Conservation (phyloP, 768 basidiomycete species). For the Cystofilobasidium ferigula region DNA sequence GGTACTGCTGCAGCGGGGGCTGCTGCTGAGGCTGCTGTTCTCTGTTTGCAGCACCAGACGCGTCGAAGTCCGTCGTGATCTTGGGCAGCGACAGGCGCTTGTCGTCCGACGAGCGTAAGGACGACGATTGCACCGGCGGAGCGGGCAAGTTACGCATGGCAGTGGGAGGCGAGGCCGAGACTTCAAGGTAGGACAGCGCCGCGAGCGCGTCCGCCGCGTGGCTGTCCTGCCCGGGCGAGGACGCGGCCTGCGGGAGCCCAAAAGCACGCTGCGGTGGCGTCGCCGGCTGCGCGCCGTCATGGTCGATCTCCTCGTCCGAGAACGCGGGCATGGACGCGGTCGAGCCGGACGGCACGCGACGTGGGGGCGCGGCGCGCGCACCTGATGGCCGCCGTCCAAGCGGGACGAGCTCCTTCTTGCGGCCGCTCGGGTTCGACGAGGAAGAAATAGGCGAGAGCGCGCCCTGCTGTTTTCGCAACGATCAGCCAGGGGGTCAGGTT, state of each 20-base stretch:
- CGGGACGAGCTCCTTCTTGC: constrained; percentile 8
- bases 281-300: not conserved
- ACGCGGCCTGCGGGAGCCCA: not conserved
- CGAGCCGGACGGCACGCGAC: constrained; percentile 13
- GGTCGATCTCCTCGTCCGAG: not conserved
- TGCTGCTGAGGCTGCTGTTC: not conserved
- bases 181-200: constrained; percentile 61
- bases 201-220: constrained; percentile 57
- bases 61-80: constrained; percentile 14
- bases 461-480: not conserved
- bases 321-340: constrained; percentile 17
- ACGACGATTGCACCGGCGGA: constrained; percentile 36
- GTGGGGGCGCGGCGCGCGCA: constrained; percentile 19
- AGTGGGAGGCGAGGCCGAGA: constrained; percentile 27
- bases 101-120: constrained; percentile 27
- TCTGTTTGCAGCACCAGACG: constrained; percentile 23
- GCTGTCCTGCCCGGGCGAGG: constrained; percentile 13
- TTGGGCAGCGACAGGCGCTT: constrained; percentile 33
- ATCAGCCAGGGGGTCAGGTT: not conserved
- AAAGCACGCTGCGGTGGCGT: not conserved
- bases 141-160: constrained; percentile 26
- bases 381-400: constrained; percentile 24
- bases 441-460: not conserved
- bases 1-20: constrained; percentile 40
- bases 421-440: not conserved